phyloP scores from a whole-genome alignment of 2,329 filamentous ascomycete species.

The Curvularia spicifera region DNA sequence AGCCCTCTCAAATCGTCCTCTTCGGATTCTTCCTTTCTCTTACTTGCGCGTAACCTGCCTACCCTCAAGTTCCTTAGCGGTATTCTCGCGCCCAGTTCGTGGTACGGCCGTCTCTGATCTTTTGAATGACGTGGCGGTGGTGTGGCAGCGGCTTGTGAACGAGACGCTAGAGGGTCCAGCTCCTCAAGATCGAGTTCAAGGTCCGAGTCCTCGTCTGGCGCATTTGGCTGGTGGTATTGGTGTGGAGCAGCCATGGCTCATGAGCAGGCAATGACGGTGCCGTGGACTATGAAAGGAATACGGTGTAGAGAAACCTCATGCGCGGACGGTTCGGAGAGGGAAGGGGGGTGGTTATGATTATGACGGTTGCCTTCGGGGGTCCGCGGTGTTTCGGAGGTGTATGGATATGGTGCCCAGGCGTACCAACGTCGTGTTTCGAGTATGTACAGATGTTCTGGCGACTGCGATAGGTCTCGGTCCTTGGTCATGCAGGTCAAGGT shows the following conservation, averaged over 20 bases:
- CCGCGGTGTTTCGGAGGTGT: conserved; percentile 27
- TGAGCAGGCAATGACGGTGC: conserved; percentile 23
- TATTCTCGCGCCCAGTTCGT: conserved; percentile 63
- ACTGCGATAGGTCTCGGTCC: neutral
- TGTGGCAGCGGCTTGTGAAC: conserved; percentile 29
- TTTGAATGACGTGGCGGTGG: conserved; percentile 39
- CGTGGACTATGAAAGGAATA: conserved; percentile 8
- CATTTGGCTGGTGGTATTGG: conserved; percentile 60
- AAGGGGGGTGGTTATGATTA: conserved; percentile 8
- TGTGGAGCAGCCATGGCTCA: conserved; percentile 57
- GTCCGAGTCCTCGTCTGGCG: conserved; percentile 74
- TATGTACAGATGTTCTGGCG: neutral
- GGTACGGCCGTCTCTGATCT: conserved; percentile 42
- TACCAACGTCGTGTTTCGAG: conserved; percentile 23
- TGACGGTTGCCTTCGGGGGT: conserved; percentile 32
- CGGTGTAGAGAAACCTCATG: conserved; percentile 22
- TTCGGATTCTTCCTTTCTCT: conserved; percentile 57
- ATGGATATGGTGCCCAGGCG: conserved; percentile 20
- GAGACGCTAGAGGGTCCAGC: conserved; percentile 67
- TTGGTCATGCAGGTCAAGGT: neutral
- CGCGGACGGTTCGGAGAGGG: conserved; percentile 6
- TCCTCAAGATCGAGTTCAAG: conserved; percentile 79
- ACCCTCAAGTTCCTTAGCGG: conserved; percentile 69
- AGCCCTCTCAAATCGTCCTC: conserved; percentile 71
- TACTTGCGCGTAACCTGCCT: conserved; percentile 54